Base-by-base conservation (phyloP, 2,329 filamentous ascomycete genomes). In the Fonsecaea pugnacius region DNA sequence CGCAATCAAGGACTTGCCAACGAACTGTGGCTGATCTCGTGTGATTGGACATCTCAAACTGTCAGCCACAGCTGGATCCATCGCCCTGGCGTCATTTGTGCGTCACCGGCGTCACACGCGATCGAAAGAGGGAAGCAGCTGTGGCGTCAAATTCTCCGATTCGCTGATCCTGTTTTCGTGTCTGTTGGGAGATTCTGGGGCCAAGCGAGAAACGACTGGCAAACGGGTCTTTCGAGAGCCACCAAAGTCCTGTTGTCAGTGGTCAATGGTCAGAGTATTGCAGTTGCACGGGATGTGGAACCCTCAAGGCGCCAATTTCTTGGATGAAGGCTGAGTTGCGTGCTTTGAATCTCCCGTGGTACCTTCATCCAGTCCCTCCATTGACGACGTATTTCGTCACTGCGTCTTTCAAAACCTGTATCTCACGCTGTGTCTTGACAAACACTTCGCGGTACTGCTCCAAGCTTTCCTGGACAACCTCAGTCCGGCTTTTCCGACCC, bases 391-490 rank as follows among this genome's bases (percentile, higher is more conserved):
- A 87, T 69, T 85, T 82, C 66, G 83, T 81, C 73, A 84, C 86
- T 4, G 85, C 84, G 75, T 81, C 76, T 71, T 85, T 86, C 64
- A 88, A 76, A 67, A 85, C 79, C 46, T 87, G 84, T 62, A 96
- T 85, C 74, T 91, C 88, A 75, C 90, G 87, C 71, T 88, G 86
- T 1, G 92, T 93, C 73, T 93, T 90, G 71, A 89, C 82, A 78
- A 94, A 99, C 14, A 97, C 91, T 59, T 88, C 87, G 57, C 89
- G 87, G 76, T 98, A 99, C 80, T 95, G 91, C 66, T 89, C 85
- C 62, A 99, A 81, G 74, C 90, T 96, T 76, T 96, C 89, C 60
- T 88, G 84, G 48, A 99, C 84, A 53, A 99, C 91, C 21, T 86
- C 85, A 60, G 85, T 84, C 72, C 87, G 89, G 36, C 89, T 91